Percentiles rank a stretch among this genome's conserved stretches.
Evolutionary conservation across 208 protist species (phyloP).

Genomic region (Trypanosoma avium): DNA sequence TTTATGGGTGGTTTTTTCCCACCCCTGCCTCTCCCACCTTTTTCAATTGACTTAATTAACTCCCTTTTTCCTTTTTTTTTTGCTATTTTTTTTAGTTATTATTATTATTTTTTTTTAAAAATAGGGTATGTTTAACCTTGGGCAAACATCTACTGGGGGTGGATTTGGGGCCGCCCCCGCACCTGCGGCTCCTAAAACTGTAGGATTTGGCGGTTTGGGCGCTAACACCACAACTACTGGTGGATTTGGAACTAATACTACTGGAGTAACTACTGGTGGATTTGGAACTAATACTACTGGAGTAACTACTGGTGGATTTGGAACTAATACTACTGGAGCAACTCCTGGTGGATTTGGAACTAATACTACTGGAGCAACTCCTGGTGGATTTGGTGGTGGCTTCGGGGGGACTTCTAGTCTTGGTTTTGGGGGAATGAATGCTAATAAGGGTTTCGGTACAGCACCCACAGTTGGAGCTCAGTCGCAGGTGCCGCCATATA

Average conservation of each 20-base stretch:
- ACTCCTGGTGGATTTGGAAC: constrained; percentile 12
- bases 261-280: constrained; percentile 22
- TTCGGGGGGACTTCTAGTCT: constrained; percentile 16
- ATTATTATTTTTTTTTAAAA: too few species aligned
- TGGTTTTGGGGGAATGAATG: constrained; percentile 11
- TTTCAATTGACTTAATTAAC: too few species aligned
- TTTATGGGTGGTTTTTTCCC: too few species aligned
- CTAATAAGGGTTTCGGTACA: constrained; percentile 39
- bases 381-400: constrained; percentile 10
- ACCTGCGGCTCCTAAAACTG: constrained; percentile 15
- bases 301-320: constrained; percentile 42
- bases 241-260: constrained; percentile 36
- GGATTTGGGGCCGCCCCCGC: constrained; percentile 11
- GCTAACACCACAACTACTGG: constrained; percentile 16
- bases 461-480: constrained; percentile 21
- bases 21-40: too few species aligned
- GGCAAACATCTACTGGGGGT: constrained; percentile 1
- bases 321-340: constrained; percentile 20
- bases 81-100: background rate
- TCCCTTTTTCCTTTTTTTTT: background rate
- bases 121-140: constrained; percentile 17
- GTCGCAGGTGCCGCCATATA: constrained; percentile 52
- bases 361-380: background rate
- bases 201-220: constrained; percentile 37
- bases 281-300: constrained; percentile 28